Base-by-base conservation (phyloP, 345 rosid genomes). In the Citrus medica region DNA sequence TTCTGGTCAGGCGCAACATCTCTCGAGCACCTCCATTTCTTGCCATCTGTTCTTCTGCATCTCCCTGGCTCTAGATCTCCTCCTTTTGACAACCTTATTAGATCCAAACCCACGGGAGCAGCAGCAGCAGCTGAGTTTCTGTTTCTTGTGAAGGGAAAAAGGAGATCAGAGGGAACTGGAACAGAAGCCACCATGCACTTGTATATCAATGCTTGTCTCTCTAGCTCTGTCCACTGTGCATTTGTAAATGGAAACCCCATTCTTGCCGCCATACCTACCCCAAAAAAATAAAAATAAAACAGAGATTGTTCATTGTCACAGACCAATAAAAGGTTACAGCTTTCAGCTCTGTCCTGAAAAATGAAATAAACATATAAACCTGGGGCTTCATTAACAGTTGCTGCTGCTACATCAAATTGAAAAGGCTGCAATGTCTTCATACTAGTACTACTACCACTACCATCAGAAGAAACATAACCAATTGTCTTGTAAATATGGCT, bases 1-100 rank as follows among this genome's bases (percentile, higher is more conserved):
- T 94, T 94, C 60, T 94, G 95, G 77, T 86, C 82, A 37, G 87
- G 88, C 22, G 90, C 97, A 33, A 81, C 97, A 35, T 91, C 93
- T 84, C 88, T 92, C 7, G 98, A 88, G 84, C 98, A 94, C 72
- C 98, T 87, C 98, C 98, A 93, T 81, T 93, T 93, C 83, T 93
- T 93, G 13, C 98, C 98, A 55, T 93, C 98, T 6, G 98, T 93
- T 79, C 98, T 86, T 83, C 88, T 75, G 76, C 98, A 93, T 86
- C 98, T 78, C 80, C 96, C 92, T n/a, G 95, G 95, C 74, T 94
- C 95, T 38, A 78, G 82, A 79, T 92, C 97, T 68, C 89, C 85
- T 71, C 77, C 78, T 33, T 78, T 71, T n/a, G 86, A 71, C 56
- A 79, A 83, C 64, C 87, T 78, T 25, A 60, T 37, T 13, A 87